These are phyloP conservation scores for Rhizoclosmatium sp. DNA, from an alignment of 192 early-diverging fungal genomes.

Conservation along the genomic window DNA sequence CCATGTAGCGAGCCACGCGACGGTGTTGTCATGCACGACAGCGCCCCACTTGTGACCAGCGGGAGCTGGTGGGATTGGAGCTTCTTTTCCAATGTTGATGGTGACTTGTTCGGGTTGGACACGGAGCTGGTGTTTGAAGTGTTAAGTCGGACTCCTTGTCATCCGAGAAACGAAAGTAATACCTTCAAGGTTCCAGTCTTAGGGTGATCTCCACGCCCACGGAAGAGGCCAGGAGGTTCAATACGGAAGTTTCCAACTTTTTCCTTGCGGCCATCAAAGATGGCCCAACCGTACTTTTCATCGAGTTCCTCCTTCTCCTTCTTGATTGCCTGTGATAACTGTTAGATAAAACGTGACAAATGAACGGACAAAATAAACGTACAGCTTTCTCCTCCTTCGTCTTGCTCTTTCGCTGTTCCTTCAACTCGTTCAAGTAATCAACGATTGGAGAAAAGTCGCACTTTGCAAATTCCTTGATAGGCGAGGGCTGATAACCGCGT, in stretches of 20 bases:
- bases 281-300: conserved; percentile 76
- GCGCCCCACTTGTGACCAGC: conserved; percentile 88
- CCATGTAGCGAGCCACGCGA: conserved; percentile 98
- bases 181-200: conserved; percentile 92
- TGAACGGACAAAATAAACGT: neutral
- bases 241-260: conserved; percentile 98
- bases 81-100: conserved; percentile 84
- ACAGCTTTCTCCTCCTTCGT: conserved; percentile 90
- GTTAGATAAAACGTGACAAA: neutral
- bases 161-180: conserved; percentile 8
- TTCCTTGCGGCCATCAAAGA: conserved; percentile 90
- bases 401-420: conserved; percentile 83
- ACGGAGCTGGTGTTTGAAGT: conserved; percentile 59
- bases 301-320: conserved; percentile 72
- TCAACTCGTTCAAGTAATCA: conserved; percentile 76
- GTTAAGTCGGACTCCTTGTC: conserved; percentile 7
- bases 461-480: conserved; percentile 78
- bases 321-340: conserved; percentile 59
- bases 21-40: conserved; percentile 88
- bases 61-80: conserved; percentile 82
- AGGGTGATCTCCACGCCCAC: conserved; percentile 96
- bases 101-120: conserved; percentile 93
- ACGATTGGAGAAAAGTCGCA: conserved; percentile 92
- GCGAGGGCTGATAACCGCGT: conserved; percentile 54
- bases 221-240: conserved; percentile 95